These are phyloP conservation scores for Didymellaceae sp. DNA, from an alignment of 2,329 filamentous ascomycete genomes.

Conservation along the genomic window DNA sequence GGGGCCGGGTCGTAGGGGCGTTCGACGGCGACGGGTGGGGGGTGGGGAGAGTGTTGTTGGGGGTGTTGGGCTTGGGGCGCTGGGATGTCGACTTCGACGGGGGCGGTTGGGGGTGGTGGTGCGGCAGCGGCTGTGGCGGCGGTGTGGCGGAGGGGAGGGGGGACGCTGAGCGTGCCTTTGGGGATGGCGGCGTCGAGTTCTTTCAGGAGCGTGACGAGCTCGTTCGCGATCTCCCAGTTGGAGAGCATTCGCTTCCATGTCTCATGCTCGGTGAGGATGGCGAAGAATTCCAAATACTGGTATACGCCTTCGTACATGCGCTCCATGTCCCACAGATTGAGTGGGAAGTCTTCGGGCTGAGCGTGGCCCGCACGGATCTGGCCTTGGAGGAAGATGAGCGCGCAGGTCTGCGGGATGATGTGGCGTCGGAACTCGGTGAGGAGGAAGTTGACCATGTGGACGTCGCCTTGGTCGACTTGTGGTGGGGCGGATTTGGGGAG, in stretches of 20 bases:
- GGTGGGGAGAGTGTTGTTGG: slow-evolving; percentile 3
- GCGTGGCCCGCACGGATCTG: slow-evolving; percentile 80
- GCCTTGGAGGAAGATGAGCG: slow-evolving; percentile 91
- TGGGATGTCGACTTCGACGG: slow-evolving; percentile 25
- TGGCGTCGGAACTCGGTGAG: slow-evolving; percentile 91
- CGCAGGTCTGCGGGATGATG: slow-evolving; percentile 91
- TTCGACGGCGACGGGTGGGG: slow-evolving; percentile 61
- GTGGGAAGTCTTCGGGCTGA: slow-evolving; percentile 85
- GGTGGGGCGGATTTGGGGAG: slow-evolving; percentile 54
- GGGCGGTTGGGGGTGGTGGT: slow-evolving; percentile 39
- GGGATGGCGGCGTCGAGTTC: slow-evolving; percentile 87
- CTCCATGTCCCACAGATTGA: slow-evolving; percentile 98
- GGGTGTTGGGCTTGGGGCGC: slow-evolving; percentile 12
- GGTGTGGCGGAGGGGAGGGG: slow-evolving; percentile 59
- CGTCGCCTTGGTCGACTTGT: slow-evolving; percentile 64
- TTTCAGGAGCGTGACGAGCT: slow-evolving; percentile 84
- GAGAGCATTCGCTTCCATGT: slow-evolving; percentile 85
- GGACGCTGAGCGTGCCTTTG: slow-evolving; percentile 65
- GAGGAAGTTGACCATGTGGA: slow-evolving; percentile 81
- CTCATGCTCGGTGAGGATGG: slow-evolving; percentile 83
- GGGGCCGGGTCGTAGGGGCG: slow-evolving; percentile 66
- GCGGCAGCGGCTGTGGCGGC: slow-evolving; percentile 42
- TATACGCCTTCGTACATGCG: slow-evolving; percentile 93
- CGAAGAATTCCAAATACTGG: slow-evolving; percentile 93
- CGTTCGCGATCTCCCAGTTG: slow-evolving; percentile 89